A percentile compares a stretch with the other conserved stretches of the same genome.
phyloP scores from a whole-genome alignment of 129 eudicot genomes.

The Logfia minima region DNA sequence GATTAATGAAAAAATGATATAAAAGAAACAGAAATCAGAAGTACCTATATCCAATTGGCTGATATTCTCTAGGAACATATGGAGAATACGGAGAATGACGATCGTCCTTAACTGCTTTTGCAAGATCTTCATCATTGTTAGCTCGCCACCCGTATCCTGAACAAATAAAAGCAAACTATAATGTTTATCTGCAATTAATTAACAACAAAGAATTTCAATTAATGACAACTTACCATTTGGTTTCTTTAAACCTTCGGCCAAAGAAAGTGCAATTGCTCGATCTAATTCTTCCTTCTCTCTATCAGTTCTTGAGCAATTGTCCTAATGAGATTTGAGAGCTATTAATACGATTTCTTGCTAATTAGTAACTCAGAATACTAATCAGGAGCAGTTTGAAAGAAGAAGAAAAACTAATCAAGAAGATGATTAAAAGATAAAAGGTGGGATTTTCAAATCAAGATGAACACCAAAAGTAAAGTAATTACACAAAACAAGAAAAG shows the following conservation, averaged over 20 bases:
- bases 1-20: neutral
- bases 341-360: neutral
- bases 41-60: conserved; percentile 61
- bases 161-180: conserved; percentile 16
- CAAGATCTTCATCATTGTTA: conserved; percentile 55
- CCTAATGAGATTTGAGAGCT: conserved; percentile 45
- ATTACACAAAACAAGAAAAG: conserved; percentile 28
- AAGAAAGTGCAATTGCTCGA: conserved; percentile 77
- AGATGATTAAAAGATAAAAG: neutral
- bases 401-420: too few species aligned
- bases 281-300: conserved; percentile 90
- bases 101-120: conserved; percentile 52
- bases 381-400: conserved; percentile 9
- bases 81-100: conserved; percentile 63
- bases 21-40: conserved; percentile 4
- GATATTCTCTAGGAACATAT: conserved; percentile 55
- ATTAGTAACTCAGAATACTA: conserved; percentile 6
- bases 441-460: conserved; percentile 32
- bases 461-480: conserved; percentile 30
- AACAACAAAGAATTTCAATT: conserved; percentile 5
- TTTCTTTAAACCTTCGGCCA: conserved; percentile 73
- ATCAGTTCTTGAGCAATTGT: conserved; percentile 61
- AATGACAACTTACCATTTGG: conserved; percentile 51
- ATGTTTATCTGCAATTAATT: neutral
- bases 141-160: conserved; percentile 59